Evolutionary conservation across 2,329 filamentous ascomycete species (phyloP).

Genomic region (Hypoxylon sp.): DNA sequence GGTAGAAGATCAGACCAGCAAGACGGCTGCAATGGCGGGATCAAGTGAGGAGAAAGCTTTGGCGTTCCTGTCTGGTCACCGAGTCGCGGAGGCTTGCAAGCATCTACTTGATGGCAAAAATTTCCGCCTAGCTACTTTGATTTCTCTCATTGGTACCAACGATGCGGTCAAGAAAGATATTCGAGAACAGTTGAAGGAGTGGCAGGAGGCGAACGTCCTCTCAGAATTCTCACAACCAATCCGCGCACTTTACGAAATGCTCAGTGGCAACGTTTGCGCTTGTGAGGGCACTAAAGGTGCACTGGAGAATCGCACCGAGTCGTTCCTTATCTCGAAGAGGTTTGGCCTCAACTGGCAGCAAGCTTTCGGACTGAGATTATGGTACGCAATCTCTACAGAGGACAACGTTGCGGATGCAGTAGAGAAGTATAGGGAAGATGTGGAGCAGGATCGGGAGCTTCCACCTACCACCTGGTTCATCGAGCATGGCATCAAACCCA

Average conservation of each 20-base stretch:
- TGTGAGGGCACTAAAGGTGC: conserved; percentile 82
- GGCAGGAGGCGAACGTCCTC: conserved; percentile 85
- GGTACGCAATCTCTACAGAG: conserved; percentile 81
- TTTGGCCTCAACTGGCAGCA: conserved; percentile 95
- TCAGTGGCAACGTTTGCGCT: conserved; percentile 87
- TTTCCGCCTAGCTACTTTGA: conserved; percentile 84
- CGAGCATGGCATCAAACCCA: conserved; percentile 67
- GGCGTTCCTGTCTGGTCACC: conserved; percentile 81
- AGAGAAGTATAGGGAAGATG: conserved; percentile 77
- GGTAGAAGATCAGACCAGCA: conserved; percentile 70
- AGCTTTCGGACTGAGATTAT: conserved; percentile 89
- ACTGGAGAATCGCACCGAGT: conserved; percentile 82
- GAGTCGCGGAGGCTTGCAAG: conserved; percentile 85
- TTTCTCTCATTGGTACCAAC: conserved; percentile 84
- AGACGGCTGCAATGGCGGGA: conserved; percentile 68
- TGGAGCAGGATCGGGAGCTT: conserved; percentile 78
- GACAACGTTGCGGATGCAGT: conserved; percentile 82
- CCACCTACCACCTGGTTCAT: conserved; percentile 79
- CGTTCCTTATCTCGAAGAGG: conserved; percentile 84
- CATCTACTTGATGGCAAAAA: conserved; percentile 81
- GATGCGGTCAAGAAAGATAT: conserved; percentile 79
- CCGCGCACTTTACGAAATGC: conserved; percentile 88
- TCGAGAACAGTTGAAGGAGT: conserved; percentile 82
- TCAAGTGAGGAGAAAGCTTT: conserved; percentile 87
- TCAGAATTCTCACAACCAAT: conserved; percentile 89